These are phyloP conservation scores for Trametes sanguinea DNA, from an alignment of 768 basidiomycete genomes.

Conservation along the genomic window DNA sequence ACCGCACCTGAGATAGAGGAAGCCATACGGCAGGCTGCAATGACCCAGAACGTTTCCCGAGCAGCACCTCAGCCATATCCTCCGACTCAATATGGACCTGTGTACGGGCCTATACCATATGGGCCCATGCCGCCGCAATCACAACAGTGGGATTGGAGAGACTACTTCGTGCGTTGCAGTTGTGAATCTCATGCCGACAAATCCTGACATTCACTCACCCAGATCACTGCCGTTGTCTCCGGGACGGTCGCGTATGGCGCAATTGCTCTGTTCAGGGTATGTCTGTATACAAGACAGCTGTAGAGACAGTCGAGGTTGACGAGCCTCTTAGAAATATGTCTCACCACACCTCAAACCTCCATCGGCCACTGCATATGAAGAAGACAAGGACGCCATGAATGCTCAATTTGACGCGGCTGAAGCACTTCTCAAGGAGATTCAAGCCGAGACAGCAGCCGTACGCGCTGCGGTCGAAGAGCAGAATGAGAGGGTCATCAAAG, in stretches of 20 bases:
- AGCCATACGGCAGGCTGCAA: slow-evolving; percentile 67
- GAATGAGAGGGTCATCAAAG: slow-evolving; percentile 67
- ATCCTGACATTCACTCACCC: slow-evolving; percentile 23
- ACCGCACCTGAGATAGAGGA: slow-evolving; percentile 81
- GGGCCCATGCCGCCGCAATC: slow-evolving; percentile 40
- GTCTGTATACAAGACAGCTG: slow-evolving; percentile 11
- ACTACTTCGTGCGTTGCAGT: slow-evolving; percentile 80
- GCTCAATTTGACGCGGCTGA: slow-evolving; percentile 92
- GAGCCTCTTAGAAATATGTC: slow-evolving; percentile 74
- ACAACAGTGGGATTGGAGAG: slow-evolving; percentile 89
- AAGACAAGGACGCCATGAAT: slow-evolving; percentile 79
- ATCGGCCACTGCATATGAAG: slow-evolving; percentile 83
- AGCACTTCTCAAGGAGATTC: slow-evolving; percentile 76
- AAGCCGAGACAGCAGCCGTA: slow-evolving; percentile 72
- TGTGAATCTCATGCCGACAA: slow-evolving; percentile 22
- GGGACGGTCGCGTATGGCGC: slow-evolving; percentile 84
- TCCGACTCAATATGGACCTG: slow-evolving; percentile 37
- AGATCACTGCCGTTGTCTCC: slow-evolving; percentile 94
- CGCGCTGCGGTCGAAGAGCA: slow-evolving; percentile 76
- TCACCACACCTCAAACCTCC: slow-evolving; percentile 91
- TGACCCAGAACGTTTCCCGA: slow-evolving; percentile 27
- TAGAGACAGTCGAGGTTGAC: no score
- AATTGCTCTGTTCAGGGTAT: slow-evolving; percentile 74
- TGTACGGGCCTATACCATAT: slow-evolving; percentile 49
- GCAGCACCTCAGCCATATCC: slow-evolving; percentile 23